These are phyloP conservation scores for Blastobotrys peoriensis DNA, from an alignment of 805 yeast species.

Conservation along the genomic window DNA sequence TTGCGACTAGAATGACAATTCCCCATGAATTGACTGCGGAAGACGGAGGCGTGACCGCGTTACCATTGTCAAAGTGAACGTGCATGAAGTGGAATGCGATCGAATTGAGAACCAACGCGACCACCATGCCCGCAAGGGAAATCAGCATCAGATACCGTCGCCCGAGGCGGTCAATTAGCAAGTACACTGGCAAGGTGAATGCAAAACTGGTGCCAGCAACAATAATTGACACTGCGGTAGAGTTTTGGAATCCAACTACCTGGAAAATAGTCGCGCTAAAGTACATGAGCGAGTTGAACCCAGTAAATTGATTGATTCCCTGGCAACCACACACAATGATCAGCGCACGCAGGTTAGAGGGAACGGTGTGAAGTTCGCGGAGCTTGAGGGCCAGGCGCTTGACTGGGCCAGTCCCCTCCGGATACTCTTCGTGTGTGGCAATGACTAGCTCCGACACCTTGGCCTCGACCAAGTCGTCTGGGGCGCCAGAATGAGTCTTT, in stretches of 20 bases:
- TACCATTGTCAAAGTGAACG: conserved; percentile 10
- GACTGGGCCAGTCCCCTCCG: conserved; percentile 13
- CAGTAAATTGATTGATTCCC: conserved; percentile 94
- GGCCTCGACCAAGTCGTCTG: conserved; percentile 55
- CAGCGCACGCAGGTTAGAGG: conserved; percentile 77
- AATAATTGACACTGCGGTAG: conserved; percentile 88
- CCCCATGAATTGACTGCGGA: conserved; percentile 91
- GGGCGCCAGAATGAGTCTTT: conserved; percentile 57
- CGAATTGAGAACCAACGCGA: conserved; percentile 70
- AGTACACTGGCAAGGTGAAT: conserved; percentile 77
- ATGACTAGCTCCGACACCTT: conserved; percentile 63
- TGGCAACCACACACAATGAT: conserved; percentile 87
- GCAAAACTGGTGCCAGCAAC: conserved; percentile 92
- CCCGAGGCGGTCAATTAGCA: conserved; percentile 80
- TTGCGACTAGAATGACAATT: conserved; percentile 71
- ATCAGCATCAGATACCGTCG: conserved; percentile 72
- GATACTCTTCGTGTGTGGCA: conserved; percentile 10
- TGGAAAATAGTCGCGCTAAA: conserved; percentile 88
- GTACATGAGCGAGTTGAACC: conserved; percentile 94
- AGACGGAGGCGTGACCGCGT: conserved; percentile 30
- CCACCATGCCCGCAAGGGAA: conserved; percentile 77
- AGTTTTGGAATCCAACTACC: conserved; percentile 77
- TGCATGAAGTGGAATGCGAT: conserved; percentile 85
- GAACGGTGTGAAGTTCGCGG: conserved; percentile 29
- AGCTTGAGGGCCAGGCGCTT: conserved; percentile 15